These are phyloP conservation scores for Piromyces sp. DNA, from an alignment of 192 early-diverging fungal genomes.

Conservation along the genomic window DNA sequence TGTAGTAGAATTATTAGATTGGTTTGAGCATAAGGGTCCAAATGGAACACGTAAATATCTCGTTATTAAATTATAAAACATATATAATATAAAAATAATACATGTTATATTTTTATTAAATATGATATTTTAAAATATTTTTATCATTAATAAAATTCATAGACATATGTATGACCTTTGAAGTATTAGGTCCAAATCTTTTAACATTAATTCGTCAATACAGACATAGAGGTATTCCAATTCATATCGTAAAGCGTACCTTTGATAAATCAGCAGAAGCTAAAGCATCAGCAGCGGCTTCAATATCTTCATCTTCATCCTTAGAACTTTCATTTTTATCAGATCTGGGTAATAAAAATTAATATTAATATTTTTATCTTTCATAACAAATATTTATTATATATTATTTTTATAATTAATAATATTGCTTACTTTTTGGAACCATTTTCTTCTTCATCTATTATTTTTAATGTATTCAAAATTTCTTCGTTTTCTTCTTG, in stretches of 20 bases:
- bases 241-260: conserved; percentile 66
- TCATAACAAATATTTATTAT: neutral
- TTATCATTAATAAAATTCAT: too few relatives aligned
- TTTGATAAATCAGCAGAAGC: neutral
- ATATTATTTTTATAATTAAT: neutral
- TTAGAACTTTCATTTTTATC: neutral
- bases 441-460: neutral
- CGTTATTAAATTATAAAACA: too few relatives aligned
- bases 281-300: neutral
- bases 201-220: conserved; percentile 72
- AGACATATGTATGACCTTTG: conserved; percentile 94
- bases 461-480: neutral
- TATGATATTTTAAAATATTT: too few relatives aligned
- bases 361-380: too few relatives aligned
- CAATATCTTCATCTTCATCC: neutral
- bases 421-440: neutral
- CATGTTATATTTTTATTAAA: too few relatives aligned
- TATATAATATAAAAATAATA: too few relatives aligned
- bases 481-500: neutral
- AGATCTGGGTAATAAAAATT: neutral
- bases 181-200: conserved; percentile 89
- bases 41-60: conserved; percentile 65
- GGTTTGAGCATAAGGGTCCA: conserved; percentile 74
- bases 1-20: conserved; percentile 79
- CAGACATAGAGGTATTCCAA: conserved; percentile 65